Conservation (phyloP, 2,329 filamentous ascomycete species). For the Nannizzia gypsea region DNA sequence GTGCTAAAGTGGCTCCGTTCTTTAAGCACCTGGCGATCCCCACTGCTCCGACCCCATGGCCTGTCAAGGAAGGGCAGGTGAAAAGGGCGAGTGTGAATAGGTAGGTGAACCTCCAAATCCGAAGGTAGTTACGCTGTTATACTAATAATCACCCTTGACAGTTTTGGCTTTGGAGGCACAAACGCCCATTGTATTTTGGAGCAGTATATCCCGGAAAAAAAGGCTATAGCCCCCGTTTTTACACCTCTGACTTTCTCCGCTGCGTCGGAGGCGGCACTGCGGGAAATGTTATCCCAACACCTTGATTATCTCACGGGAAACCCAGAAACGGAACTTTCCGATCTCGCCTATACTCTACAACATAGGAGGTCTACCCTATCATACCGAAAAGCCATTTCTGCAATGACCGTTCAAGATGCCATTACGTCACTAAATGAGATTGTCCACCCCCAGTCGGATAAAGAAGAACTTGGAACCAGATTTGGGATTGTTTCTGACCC, state of each 20-base stretch:
- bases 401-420: background rate
- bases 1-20: slow-evolving; percentile 8
- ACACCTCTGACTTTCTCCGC: background rate
- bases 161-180: slow-evolving; percentile 23
- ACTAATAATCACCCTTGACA: background rate
- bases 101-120: background rate
- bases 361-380: slow-evolving; percentile 3
- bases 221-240: background rate
- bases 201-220: background rate
- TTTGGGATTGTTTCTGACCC: background rate
- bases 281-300: background rate
- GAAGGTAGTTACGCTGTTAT: background rate
- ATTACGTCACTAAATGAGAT: background rate
- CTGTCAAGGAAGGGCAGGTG: slow-evolving; percentile 10
- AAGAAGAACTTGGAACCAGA: background rate
- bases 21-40: slow-evolving; percentile 14
- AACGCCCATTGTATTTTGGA: slow-evolving; percentile 22
- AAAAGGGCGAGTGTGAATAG: slow-evolving; percentile 18
- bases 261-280: background rate
- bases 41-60: slow-evolving; percentile 19
- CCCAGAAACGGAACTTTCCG: background rate
- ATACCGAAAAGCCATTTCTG: background rate
- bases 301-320: background rate
- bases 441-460: background rate
- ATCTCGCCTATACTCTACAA: slow-evolving; percentile 5